These are phyloP conservation scores for Termitomyces sp. DNA, from an alignment of 768 basidiomycete genomes.

Conservation along the genomic window DNA sequence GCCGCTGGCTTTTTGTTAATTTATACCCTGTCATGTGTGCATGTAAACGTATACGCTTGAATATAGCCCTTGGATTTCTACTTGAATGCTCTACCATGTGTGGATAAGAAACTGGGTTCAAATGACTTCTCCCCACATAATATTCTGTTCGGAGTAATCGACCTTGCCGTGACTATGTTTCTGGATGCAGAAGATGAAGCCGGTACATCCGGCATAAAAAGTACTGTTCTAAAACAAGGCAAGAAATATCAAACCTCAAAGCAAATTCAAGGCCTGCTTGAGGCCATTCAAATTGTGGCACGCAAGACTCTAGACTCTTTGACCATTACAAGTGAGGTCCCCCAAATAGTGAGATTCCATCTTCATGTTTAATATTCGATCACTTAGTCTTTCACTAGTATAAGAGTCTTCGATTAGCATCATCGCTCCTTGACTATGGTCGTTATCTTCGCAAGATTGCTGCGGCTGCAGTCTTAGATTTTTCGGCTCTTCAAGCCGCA, in stretches of 20 bases:
- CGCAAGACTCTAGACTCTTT: slow-evolving; percentile 12
- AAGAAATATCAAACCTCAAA: slow-evolving; percentile 15
- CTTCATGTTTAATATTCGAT: neutral
- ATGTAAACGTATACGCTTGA: slow-evolving; percentile 14
- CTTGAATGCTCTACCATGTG: slow-evolving; percentile 32
- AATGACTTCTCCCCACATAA: slow-evolving; percentile 24
- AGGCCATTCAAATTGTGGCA: slow-evolving; percentile 11
- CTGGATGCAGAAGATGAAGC: slow-evolving; percentile 25
- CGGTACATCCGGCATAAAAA: neutral
- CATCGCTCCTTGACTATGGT: slow-evolving; percentile 32
- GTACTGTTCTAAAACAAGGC: slow-evolving; percentile 6
- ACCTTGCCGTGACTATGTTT: slow-evolving; percentile 36
- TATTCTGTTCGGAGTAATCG: slow-evolving; percentile 35
- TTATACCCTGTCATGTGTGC: slow-evolving; percentile 14
- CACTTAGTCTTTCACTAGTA: slow-evolving; percentile 13
- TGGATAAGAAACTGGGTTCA: slow-evolving; percentile 18
- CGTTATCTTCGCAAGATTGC: slow-evolving; percentile 40
- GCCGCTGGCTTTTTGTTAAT: slow-evolving; percentile 17
- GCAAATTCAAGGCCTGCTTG: slow-evolving; percentile 11
- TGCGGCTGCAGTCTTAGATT: slow-evolving; percentile 44
- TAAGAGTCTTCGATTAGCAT: slow-evolving; percentile 26
- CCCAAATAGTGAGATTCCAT: slow-evolving; percentile 20
- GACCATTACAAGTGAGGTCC: neutral
- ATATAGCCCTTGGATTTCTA: slow-evolving; percentile 49
- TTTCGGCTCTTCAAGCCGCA: slow-evolving; percentile 60